These are phyloP conservation scores for Kentomonas sorsogonicus DNA, from an alignment of 208 protist genomes.

Conservation along the genomic window DNA sequence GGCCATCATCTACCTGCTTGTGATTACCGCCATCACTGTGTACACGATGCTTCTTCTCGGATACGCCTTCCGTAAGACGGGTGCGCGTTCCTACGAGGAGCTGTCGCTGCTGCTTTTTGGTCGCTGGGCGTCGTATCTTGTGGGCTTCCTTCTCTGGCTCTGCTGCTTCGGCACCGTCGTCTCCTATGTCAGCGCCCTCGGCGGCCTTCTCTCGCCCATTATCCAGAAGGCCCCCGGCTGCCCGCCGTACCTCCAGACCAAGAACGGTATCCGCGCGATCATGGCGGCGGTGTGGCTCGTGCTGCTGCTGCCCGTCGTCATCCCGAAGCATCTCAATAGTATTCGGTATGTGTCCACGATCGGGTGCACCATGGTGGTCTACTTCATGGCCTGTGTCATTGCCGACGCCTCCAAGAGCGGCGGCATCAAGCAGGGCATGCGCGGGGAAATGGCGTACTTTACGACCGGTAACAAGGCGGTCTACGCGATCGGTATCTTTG, in stretches of 20 bases:
- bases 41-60: constrained; percentile 57
- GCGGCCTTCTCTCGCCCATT: constrained; percentile 48
- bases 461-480: constrained; percentile 48
- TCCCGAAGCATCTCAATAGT: constrained; percentile 63
- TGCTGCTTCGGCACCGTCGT: constrained; percentile 68
- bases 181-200: constrained; percentile 72
- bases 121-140: constrained; percentile 50
- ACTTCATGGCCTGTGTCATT: constrained; percentile 58
- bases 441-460: constrained; percentile 30
- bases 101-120: constrained; percentile 45
- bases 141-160: constrained; percentile 52
- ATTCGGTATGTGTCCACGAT: constrained; percentile 70
- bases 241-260: constrained; percentile 34
- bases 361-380: constrained; percentile 55
- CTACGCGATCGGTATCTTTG: constrained; percentile 56
- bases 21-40: constrained; percentile 40
- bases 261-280: constrained; percentile 30
- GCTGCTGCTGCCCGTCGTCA: constrained; percentile 58
- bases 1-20: constrained; percentile 52
- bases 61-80: constrained; percentile 45
- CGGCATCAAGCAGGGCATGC: constrained; percentile 27
- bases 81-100: constrained; percentile 46
- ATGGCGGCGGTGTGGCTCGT: constrained; percentile 38
- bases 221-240: constrained; percentile 20
- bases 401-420: constrained; percentile 41